Evolutionary conservation across 1,139 yeast genomes (phyloP), one percentile per base, ranked within the genome.

Genomic region (Kazachstania sp.): DNA sequence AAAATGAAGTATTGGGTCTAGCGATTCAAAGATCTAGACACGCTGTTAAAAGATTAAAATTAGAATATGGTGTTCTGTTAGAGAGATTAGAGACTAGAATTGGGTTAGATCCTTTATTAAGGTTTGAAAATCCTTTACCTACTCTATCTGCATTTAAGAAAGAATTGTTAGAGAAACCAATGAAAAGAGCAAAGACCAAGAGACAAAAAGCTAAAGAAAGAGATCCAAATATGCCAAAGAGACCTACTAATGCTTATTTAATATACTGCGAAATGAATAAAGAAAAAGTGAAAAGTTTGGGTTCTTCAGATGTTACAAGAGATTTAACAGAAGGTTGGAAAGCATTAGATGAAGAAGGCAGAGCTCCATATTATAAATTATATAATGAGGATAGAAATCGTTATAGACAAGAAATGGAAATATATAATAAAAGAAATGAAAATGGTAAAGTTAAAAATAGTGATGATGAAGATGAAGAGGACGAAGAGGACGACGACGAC

Each of bases 321-420:
- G 81, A 83, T 18, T 72, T 90, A 71, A 83, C 95, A 1, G 96
- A 86, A 55, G 81, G 82, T 3, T 90, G 97, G 97, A 86, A 85
- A 59, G 73, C 72, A 49, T 72, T 90, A 57, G 77, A 74, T 50
- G 85, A 82, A 40, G 86, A 77, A 39, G 84, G 77, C 23, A 76
- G 86, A 49, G 80, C 77, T 57, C 94, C 94, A 9, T 90, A 79
- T 64, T 81, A 81, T 58, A 82, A 83, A 51, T 65, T 83, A 48
- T 88, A 83, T 61, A 94, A 83, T 61, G 86, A 83, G 49, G 97
- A 87, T 55, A 81, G 84, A 60, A 75, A 75, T 47, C 77, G 95
- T 57, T 87, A 86, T 60, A 79, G 79, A 47, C 74, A 72, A 45
- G 95, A 87, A 60, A 81, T 86, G 83, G 77, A 72, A 42, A 78